Conservation (phyloP, 768 basidiomycete species). For the Pleurotus giganteus region DNA sequence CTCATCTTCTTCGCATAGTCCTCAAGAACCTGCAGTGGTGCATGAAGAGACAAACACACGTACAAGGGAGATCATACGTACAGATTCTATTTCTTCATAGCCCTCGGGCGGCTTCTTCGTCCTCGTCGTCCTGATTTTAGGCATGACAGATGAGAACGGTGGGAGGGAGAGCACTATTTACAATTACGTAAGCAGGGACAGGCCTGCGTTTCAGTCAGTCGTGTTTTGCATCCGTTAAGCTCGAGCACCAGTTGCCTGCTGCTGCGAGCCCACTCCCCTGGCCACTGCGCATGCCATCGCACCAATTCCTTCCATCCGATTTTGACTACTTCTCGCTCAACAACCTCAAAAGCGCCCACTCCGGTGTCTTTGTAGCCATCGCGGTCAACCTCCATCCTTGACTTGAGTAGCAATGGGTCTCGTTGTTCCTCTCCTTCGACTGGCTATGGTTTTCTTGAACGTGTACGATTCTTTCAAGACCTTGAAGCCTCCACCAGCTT, state of each 20-base stretch:
- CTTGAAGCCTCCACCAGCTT: constrained; percentile 62
- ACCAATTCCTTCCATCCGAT: background rate
- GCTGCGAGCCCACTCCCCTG: background rate
- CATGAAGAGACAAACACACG: constrained; percentile 1
- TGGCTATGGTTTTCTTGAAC: constrained; percentile 73
- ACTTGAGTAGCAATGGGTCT: constrained; percentile 51
- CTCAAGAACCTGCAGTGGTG: constrained; percentile 77
- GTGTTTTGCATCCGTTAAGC: background rate
- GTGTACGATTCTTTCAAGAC: constrained; percentile 85
- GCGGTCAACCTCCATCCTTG: background rate
- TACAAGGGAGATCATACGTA: constrained; percentile 28
- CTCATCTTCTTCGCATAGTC: constrained; percentile 99
- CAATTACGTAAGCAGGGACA: constrained; percentile 20
- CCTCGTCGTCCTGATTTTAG: constrained; percentile 88
- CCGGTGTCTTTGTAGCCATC: background rate
- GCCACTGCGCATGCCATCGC: constrained; percentile 6
- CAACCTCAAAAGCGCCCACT: constrained; percentile 1
- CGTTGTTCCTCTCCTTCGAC: constrained; percentile 65
- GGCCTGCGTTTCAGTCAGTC: background rate
- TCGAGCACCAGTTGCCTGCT: background rate
- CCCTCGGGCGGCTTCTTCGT: constrained; percentile 96
- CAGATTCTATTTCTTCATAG: constrained; percentile 88
- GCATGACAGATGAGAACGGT: constrained; percentile 54
- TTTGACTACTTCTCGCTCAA: background rate
- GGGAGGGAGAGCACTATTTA: background rate